Evolutionary conservation across 495 filamentous ascomycete species (phyloP).

Genomic region (Hypomontagnella submonticulosa): DNA sequence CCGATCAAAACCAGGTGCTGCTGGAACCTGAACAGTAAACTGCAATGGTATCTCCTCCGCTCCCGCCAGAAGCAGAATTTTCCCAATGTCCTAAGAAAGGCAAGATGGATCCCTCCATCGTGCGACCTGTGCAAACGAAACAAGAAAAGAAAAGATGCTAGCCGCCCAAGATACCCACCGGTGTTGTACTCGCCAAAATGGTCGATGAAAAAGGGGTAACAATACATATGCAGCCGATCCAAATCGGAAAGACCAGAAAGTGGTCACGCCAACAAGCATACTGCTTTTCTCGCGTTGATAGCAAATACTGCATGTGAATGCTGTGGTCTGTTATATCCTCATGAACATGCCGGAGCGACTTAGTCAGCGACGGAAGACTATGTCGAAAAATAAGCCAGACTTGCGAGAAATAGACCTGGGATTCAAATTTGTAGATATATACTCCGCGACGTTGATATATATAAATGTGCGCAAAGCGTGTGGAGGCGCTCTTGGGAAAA

Average conservation of each 20-base stretch:
- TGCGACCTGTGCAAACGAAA: not conserved
- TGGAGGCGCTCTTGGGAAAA: slow-evolving; percentile 37
- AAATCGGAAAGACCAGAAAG: slow-evolving; percentile 3
- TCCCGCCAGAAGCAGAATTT: slow-evolving; percentile 14
- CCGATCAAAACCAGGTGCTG: slow-evolving; percentile 10
- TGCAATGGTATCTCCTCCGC: slow-evolving; percentile 33
- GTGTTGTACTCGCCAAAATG: slow-evolving; percentile 9
- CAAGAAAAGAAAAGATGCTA: slow-evolving; percentile 15
- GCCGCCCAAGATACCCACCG: slow-evolving; percentile 23
- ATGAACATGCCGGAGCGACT: slow-evolving; percentile 10
- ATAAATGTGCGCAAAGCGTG: slow-evolving; percentile 26
- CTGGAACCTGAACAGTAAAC: slow-evolving; percentile 5
- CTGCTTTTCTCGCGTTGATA: slow-evolving; percentile 1
- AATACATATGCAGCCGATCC: slow-evolving; percentile 28
- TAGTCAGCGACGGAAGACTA: slow-evolving; percentile 5
- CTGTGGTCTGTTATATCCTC: slow-evolving; percentile 3
- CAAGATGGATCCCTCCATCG: slow-evolving; percentile 2
- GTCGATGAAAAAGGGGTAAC: slow-evolving; percentile 16
- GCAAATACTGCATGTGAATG: slow-evolving; percentile 5
- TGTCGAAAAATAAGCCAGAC: slow-evolving; percentile 23
- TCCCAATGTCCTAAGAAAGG: not conserved
- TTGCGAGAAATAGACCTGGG: slow-evolving; percentile 19
- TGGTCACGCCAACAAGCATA: not conserved
- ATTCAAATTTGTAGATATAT: slow-evolving; percentile 42
- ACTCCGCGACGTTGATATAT: slow-evolving; percentile 35